Evolutionary conservation across 2,329 filamentous ascomycete genomes (phyloP), one percentile per base, ranked within the genome.

Genomic region (Pseudogymnoascus sp.): DNA sequence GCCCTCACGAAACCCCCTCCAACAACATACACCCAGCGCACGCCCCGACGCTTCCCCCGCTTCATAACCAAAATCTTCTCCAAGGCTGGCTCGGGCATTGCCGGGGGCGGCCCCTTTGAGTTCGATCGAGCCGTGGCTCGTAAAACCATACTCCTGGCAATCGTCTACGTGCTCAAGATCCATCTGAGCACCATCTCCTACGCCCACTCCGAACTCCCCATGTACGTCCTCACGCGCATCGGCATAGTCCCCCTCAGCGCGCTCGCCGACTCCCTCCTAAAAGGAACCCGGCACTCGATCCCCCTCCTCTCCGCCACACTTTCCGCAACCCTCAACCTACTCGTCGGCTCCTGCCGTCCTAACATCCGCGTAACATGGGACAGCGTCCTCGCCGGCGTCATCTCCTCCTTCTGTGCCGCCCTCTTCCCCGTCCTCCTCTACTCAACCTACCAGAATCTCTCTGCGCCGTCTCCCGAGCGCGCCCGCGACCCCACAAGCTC

Each of bases 141-240:
- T 64, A 76, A 78, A 62, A 77, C 79, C 19, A 69, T 82, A 1
- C 80, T 79, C 11, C 69, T 81, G 7, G 78, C 80, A 0, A 69
- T 80, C 11, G 74, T 82, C 59, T 82, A 79, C 64, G 72, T 81
- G 26, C 74, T 75, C 29, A 82, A 80, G 66, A 74, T 82, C 31
- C 72, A 80, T 14, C 73, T 83, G 16, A 81, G 78, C 66, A 83
- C 82, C 69, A 75, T 82, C 62, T 81, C 80, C 3, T 82, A 81
- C 65, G 79, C 80, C 61, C 82, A 82, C 65, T 77, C 79, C 12
- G 76, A 78, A 60, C 75, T 81, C 11, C 76, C 78, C 21, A 78
- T 81, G 61, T 83, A 83, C 69, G 76, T 79, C 59, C 73, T 82
- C 39, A 78, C 80, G 14, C 78, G 80, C 37, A 80, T 83, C 41